Base-by-base conservation (phyloP, 345 rosid genomes). In the Citrus trifoliata region DNA sequence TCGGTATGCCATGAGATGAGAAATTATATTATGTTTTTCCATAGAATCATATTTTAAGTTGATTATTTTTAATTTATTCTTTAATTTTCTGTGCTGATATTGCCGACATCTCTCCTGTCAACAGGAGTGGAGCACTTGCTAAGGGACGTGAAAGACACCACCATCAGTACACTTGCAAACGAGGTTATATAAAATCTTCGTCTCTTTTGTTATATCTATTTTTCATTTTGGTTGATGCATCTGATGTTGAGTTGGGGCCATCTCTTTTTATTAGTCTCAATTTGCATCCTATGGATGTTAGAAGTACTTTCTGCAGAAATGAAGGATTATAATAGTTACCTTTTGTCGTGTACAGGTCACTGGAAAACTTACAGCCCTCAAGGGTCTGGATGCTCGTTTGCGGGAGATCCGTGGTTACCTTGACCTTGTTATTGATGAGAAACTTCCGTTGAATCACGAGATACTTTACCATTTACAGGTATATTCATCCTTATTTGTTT, bases 381-480 rank as follows among this genome's bases (percentile, higher is more conserved):
- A 88, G 78, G 89, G 92, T 46, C 82, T 88, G 84, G 93, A 86
- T 88, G 93, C 92, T 53, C 79, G 90, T 48, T 83, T 89, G 33
- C 77, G 81, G 66, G 92, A 91, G 77, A 87, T 91, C 63, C 84
- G 85, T 10, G 78, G 85, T 62, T 91, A 91, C 79, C 91, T 91
- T 73, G 88, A 87, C 67, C 91, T 87, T 79, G 91, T 91, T 35
- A 61, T 89, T 79, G 91, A 91, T 35, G 89, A 79, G 70, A 89
- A 88, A 80, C 92, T 89, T 68, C 95, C 90, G 32, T 30, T 91
- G 55, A 91, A 89, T 70, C 93, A 91, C 27, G 92, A 91, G 84
- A 88, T 89, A 59, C 83, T 91, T 13, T 88, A 88, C 82, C 93
- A 91, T 81, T 83, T 89, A 79, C 93, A 92, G 90, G 92, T 91